phyloP scores from a whole-genome alignment of 2,329 filamentous ascomycete genomes.

The Fusarium sp. region DNA sequence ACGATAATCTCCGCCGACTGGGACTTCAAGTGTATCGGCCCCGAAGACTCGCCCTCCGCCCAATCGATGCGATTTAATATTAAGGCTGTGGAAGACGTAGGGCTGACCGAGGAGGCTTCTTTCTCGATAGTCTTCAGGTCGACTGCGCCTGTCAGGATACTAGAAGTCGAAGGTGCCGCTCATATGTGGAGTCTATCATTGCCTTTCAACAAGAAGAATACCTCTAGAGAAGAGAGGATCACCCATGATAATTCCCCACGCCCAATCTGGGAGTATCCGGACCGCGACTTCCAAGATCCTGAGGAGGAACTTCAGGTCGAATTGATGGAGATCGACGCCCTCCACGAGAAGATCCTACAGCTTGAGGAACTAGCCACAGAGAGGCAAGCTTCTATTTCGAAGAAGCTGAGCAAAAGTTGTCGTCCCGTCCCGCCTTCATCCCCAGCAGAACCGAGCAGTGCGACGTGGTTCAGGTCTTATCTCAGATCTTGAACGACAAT shows the following conservation, averaged over 20 bases:
- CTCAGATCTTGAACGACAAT: too few relatives aligned
- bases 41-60: constrained; percentile 57
- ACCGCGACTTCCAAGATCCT: constrained; percentile 48
- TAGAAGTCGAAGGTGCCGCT: constrained; percentile 60
- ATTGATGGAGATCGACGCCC: constrained; percentile 61
- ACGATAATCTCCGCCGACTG: constrained; percentile 61
- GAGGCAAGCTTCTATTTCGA: constrained; percentile 59
- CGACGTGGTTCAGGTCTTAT: constrained; percentile 52
- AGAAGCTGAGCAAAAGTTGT: constrained; percentile 52
- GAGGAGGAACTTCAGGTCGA: constrained; percentile 58
- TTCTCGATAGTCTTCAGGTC: constrained; percentile 65
- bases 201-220: constrained; percentile 45
- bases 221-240: constrained; percentile 9
- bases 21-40: constrained; percentile 63
- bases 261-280: constrained; percentile 28
- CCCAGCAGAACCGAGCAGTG: constrained; percentile 37
- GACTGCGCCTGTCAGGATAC: constrained; percentile 59
- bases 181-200: constrained; percentile 45
- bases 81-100: constrained; percentile 59
- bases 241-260: neutral
- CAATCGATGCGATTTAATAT: constrained; percentile 64
- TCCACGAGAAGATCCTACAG: constrained; percentile 60
- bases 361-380: constrained; percentile 60
- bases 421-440: constrained; percentile 44
- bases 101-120: constrained; percentile 55